A percentile compares a stretch with the other conserved stretches of the same genome.
These are phyloP conservation scores for Saksenaea vasiformis DNA, from an alignment of 371 early-diverging fungal species.

Conservation along the genomic window DNA sequence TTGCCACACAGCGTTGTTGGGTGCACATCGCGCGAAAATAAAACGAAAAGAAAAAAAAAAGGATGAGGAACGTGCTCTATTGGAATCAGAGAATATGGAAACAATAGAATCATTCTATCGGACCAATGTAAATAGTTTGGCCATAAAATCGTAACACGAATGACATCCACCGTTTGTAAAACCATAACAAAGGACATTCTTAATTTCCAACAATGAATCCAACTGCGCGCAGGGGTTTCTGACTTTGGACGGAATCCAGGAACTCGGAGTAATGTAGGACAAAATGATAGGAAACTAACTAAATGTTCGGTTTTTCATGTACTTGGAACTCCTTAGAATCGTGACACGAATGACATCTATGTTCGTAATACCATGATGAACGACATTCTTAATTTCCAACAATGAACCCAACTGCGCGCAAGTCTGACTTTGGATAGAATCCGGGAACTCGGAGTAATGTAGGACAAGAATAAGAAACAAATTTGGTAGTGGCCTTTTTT, in stretches of 20 bases:
- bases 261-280: slow-evolving; percentile 7
- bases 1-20: background rate
- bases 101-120: background rate
- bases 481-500: no score
- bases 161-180: background rate
- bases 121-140: background rate
- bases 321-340: background rate
- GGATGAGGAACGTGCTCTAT: background rate
- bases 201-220: slow-evolving; percentile 5
- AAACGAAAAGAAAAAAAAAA: background rate
- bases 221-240: slow-evolving; percentile 6
- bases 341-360: slow-evolving; percentile 2
- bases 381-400: slow-evolving; percentile 5
- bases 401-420: slow-evolving; percentile 6
- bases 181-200: slow-evolving; percentile 1
- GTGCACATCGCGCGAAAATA: background rate
- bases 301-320: no score
- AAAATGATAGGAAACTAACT: background rate
- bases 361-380: slow-evolving; percentile 1
- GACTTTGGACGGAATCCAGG: slow-evolving; percentile 1
- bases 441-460: slow-evolving; percentile 5
- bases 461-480: background rate
- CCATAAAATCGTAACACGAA: background rate
- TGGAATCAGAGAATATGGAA: background rate
- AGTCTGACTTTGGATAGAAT: background rate